Evolutionary conservation across 768 basidiomycete species (phyloP).

Genomic region (Suillus luteus): DNA sequence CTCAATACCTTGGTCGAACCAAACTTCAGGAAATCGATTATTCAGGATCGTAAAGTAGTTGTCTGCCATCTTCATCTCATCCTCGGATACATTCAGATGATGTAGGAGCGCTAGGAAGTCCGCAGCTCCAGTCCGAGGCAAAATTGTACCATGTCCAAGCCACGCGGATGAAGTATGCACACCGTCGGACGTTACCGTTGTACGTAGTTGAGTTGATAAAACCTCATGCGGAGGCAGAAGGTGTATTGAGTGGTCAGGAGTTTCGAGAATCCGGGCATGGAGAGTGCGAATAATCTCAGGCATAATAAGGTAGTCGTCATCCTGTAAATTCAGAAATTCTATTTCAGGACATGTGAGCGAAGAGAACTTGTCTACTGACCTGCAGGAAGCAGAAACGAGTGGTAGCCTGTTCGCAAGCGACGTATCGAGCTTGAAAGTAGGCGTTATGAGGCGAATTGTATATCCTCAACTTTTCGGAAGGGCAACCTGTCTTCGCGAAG

Average conservation of each 20-base stretch:
- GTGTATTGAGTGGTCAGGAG: constrained; percentile 41
- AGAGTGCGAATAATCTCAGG: constrained; percentile 58
- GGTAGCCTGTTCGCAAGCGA: constrained; percentile 52
- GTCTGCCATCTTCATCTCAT: constrained; percentile 66
- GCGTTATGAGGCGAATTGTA: constrained; percentile 58
- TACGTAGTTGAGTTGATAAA: constrained; percentile 53
- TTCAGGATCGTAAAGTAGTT: constrained; percentile 65
- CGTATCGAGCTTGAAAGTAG: constrained; percentile 63
- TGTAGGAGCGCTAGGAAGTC: constrained; percentile 53
- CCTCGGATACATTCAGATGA: constrained; percentile 44
- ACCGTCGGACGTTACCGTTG: constrained; percentile 35
- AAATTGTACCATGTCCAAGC: constrained; percentile 64
- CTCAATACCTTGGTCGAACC: constrained; percentile 65
- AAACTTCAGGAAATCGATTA: constrained; percentile 57
- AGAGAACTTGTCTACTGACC: constrained; percentile 33
- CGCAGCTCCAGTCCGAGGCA: constrained; percentile 43
- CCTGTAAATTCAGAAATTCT: constrained; percentile 37
- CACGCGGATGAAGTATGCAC: constrained; percentile 64
- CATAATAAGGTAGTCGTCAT: constrained; percentile 66
- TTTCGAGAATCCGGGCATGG: constrained; percentile 39
- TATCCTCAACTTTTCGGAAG: constrained; percentile 47
- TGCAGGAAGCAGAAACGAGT: constrained; percentile 67
- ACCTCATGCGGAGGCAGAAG: constrained; percentile 64
- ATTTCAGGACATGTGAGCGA: background rate
- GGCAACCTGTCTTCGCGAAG: constrained; percentile 45